A percentile compares a stretch with the other conserved stretches of the same genome.
phyloP scores from a whole-genome alignment of 495 filamentous ascomycete species.

The Xylaria venustula region DNA sequence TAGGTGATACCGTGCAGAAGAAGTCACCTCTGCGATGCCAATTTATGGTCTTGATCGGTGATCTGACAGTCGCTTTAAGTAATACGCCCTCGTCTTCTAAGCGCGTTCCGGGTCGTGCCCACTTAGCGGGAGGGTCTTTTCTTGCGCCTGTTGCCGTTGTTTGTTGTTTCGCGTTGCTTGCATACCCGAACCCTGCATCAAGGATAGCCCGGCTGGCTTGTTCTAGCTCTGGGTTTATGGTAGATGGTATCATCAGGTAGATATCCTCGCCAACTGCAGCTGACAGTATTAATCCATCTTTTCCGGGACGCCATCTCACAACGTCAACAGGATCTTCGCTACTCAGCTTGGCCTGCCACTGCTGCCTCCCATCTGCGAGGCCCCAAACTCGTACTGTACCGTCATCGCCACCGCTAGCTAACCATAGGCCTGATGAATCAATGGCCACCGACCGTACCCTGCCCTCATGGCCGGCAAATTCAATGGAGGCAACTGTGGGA shows the following conservation, averaged over 20 bases:
- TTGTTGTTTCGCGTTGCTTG: constrained; percentile 60
- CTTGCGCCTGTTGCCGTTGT: constrained; percentile 56
- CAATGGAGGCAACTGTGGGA: constrained; percentile 78
- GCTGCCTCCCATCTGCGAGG: constrained; percentile 77
- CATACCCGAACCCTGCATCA: constrained; percentile 87
- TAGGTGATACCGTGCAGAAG: constrained; percentile 85
- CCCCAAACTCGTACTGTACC: constrained; percentile 93
- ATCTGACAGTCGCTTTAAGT: constrained; percentile 74
- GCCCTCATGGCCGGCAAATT: constrained; percentile 86
- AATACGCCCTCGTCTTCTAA: constrained; percentile 76
- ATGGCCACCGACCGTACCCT: constrained; percentile 79
- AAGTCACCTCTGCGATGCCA: constrained; percentile 97
- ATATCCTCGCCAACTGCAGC: constrained; percentile 82
- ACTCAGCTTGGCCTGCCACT: constrained; percentile 79
- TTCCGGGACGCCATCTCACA: constrained; percentile 85
- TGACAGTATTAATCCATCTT: constrained; percentile 76
- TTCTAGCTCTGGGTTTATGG: constrained; percentile 67
- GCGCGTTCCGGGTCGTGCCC: constrained; percentile 73
- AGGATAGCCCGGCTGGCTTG: constrained; percentile 70
- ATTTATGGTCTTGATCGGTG: constrained; percentile 81
- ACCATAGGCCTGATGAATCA: constrained; percentile 71
- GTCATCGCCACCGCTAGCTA: constrained; percentile 93
- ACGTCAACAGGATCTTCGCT: constrained; percentile 81
- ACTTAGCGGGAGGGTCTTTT: constrained; percentile 74
- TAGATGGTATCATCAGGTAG: constrained; percentile 76